A percentile compares a stretch with the other conserved stretches of the same genome.
Evolutionary conservation across 2,329 filamentous ascomycete species (phyloP).

Genomic region (Grosmannia serpens): DNA sequence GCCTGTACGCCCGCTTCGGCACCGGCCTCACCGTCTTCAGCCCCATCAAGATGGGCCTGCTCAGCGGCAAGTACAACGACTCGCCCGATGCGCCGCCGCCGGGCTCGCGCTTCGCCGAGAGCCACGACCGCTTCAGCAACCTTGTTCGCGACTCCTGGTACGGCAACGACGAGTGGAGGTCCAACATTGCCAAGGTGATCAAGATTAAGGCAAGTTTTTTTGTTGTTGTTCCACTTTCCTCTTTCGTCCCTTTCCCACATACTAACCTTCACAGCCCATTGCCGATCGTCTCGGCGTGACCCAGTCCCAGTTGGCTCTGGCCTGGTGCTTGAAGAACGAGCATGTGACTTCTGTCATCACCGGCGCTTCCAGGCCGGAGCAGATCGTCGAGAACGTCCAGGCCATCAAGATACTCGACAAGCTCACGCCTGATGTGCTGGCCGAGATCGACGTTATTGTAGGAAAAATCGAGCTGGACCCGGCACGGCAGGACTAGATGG

Average conservation of each 20-base stretch:
- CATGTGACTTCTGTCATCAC: conserved; percentile 41
- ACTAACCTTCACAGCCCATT: conserved; percentile 21
- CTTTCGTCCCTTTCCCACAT: neutral
- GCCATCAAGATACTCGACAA: conserved; percentile 33
- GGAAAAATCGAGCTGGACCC: conserved; percentile 8
- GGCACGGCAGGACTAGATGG: conserved; percentile 1
- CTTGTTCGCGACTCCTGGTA: conserved; percentile 24
- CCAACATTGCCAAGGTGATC: conserved; percentile 32
- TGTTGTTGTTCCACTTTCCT: neutral
- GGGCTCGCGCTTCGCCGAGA: conserved; percentile 46
- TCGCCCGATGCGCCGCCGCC: conserved; percentile 24
- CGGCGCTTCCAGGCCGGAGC: conserved; percentile 37
- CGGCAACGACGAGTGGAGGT: conserved; percentile 36
- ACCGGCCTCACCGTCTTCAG: conserved; percentile 42
- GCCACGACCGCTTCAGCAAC: conserved; percentile 43
- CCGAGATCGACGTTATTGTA: conserved; percentile 35
- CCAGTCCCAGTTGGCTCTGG: conserved; percentile 38
- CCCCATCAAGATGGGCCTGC: conserved; percentile 40
- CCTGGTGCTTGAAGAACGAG: conserved; percentile 43
- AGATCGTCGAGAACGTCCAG: conserved; percentile 38
- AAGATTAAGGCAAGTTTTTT: conserved; percentile 16
- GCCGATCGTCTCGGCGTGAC: conserved; percentile 46
- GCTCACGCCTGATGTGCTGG: conserved; percentile 37
- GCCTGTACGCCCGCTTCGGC: conserved; percentile 42
- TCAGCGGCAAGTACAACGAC: conserved; percentile 53